Conservation (phyloP, 1,284 basidiomycete genomes). For the Cystobasidium pallidum region DNA sequence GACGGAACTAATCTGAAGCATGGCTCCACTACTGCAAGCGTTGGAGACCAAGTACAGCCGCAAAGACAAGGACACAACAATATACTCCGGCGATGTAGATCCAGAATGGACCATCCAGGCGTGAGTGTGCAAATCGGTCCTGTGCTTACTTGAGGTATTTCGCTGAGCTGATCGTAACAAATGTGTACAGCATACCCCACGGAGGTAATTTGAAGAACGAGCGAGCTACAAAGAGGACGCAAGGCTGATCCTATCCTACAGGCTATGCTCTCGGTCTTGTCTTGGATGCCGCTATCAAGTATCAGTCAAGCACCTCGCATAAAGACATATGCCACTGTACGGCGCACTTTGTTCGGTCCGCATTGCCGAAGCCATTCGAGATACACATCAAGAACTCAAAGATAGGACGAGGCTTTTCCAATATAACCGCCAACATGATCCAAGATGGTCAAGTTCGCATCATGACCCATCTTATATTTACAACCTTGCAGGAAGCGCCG, state of each 20-base stretch:
- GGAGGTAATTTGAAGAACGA: slow-evolving; percentile 27
- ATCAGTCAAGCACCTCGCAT: slow-evolving; percentile 26
- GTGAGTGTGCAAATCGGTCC: background rate
- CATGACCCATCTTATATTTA: slow-evolving; percentile 42
- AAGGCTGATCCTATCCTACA: background rate
- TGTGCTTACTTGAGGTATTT: background rate
- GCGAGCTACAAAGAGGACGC: background rate
- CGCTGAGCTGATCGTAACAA: slow-evolving; percentile 7
- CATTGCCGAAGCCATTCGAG: slow-evolving; percentile 38
- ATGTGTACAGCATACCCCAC: slow-evolving; percentile 34
- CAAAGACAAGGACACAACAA: slow-evolving; percentile 13
- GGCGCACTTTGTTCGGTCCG: slow-evolving; percentile 42
- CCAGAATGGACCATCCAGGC: slow-evolving; percentile 44
- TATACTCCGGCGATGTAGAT: slow-evolving; percentile 39
- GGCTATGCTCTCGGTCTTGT: slow-evolving; percentile 41
- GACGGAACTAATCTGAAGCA: slow-evolving; percentile 1
- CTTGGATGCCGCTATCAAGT: slow-evolving; percentile 37
- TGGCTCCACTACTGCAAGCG: slow-evolving; percentile 38
- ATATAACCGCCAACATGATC: slow-evolving; percentile 31
- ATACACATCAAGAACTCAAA: slow-evolving; percentile 33
- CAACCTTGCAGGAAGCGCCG: slow-evolving; percentile 37
- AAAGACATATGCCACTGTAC: slow-evolving; percentile 41
- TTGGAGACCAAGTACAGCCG: slow-evolving; percentile 13
- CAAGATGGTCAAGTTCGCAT: slow-evolving; percentile 40
- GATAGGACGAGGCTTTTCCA: slow-evolving; percentile 37